Evolutionary conservation across 257 asterid genomes (phyloP).

Genomic region (Cynanchum wilfordii): DNA sequence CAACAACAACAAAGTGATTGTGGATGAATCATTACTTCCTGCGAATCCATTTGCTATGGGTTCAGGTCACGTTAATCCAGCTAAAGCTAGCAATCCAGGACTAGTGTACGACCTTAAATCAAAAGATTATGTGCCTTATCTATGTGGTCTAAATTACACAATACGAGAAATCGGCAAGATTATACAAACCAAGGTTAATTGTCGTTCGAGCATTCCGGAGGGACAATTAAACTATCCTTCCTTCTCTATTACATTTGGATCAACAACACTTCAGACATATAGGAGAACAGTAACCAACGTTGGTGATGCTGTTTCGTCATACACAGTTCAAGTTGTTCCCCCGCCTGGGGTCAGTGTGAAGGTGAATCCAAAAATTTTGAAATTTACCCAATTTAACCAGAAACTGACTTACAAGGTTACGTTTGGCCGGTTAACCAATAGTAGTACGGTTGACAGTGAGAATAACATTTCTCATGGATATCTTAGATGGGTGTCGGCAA

Average conservation of each 20-base stretch:
- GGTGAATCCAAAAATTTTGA: slow-evolving; percentile 12
- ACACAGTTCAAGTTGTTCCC: slow-evolving; percentile 2
- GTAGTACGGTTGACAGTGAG: not conserved
- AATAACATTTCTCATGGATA: slow-evolving; percentile 8
- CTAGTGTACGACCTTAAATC: slow-evolving; percentile 16
- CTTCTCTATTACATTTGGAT: slow-evolving; percentile 15
- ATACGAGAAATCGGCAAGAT: not conserved
- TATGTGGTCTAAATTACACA: slow-evolving; percentile 23
- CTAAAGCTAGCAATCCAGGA: slow-evolving; percentile 21
- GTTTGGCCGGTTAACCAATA: not conserved
- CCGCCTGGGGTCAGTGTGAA: slow-evolving; percentile 14
- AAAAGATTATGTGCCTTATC: slow-evolving; percentile 18
- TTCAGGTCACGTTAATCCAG: slow-evolving; percentile 24
- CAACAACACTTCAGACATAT: slow-evolving; percentile 14
- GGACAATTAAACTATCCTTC: slow-evolving; percentile 24
- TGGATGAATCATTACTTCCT: slow-evolving; percentile 8
- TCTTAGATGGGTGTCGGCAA: slow-evolving; percentile 15
- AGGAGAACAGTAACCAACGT: slow-evolving; percentile 19
- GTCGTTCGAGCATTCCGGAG: slow-evolving; percentile 10
- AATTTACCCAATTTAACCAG: slow-evolving; percentile 10
- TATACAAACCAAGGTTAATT: not conserved
- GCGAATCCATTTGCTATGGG: slow-evolving; percentile 18
- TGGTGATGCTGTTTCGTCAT: slow-evolving; percentile 11
- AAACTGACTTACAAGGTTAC: slow-evolving; percentile 15
- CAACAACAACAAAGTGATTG: too few species aligned